Base-by-base conservation (phyloP, 352 stramenopile genomes). In the Plasmopara halstedii region DNA sequence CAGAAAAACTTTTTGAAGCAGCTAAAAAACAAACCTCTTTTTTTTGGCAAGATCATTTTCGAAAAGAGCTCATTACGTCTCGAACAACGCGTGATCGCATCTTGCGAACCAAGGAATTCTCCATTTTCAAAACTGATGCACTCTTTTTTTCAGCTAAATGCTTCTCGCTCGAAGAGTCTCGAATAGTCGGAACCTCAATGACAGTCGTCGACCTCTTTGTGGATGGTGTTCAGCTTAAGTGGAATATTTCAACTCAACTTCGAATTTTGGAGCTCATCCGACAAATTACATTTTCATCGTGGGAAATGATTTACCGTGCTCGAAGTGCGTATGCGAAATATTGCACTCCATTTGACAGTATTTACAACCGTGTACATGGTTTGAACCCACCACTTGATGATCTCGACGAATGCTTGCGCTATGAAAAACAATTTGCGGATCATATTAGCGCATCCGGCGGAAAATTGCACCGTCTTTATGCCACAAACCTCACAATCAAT, bases 241-340 rank as follows among this genome's bases (percentile, higher is more conserved):
- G 75, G 77, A 52, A 69, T 34, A 59, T 87, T 19, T 18, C 60
- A 25, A 67, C 56, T 0, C 77, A 89, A 40, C 45, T 87, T n/a
- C 64, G 80, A 4, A 46, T 87, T 4, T 73, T 69, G 21, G 76
- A 88, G 18, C 53, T 88, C 13, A 61, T 88, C 17, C 61, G 78
- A 39, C 50, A 60, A 42, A 79, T 89, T 20, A 88, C 78, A 0
- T 83, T 71, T 44, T 72, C 80, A 2, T 52, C 58, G 2, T 92
- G 80, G 74, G 70, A 89, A 36, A 88, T 92, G 80, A 70, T 92
- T 7, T 92, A 85, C 58, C 54, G 56, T 2, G 62, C 76, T 43
- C 75, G 77, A 26, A 68, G 66, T 35, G 39, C 67, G 8, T 89
- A 88, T 42, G 77, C 65, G 10, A 32, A 50, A 18, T 37, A 73